These are phyloP conservation scores for Mycena maculata DNA, from an alignment of 768 basidiomycete species.

Conservation along the genomic window DNA sequence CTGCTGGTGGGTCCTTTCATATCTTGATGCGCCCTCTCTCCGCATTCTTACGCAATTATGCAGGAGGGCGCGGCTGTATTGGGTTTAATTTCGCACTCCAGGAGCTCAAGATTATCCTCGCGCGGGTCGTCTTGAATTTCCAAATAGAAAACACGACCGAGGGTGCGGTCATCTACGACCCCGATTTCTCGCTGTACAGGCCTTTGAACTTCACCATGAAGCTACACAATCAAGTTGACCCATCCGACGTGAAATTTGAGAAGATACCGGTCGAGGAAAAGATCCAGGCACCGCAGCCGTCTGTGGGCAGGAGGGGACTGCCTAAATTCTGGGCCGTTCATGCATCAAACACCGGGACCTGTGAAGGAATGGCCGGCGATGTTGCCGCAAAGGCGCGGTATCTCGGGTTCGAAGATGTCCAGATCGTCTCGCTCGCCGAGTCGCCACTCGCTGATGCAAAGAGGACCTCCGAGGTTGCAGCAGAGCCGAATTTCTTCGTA, in stretches of 20 bases:
- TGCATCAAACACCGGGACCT: slow-evolving; percentile 28
- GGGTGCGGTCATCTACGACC: slow-evolving; percentile 32
- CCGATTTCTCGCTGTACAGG: slow-evolving; percentile 27
- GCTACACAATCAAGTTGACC: slow-evolving; percentile 27
- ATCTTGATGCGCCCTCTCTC: not conserved
- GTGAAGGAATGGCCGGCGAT: slow-evolving; percentile 30
- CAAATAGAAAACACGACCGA: slow-evolving; percentile 29
- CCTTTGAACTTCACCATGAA: slow-evolving; percentile 30
- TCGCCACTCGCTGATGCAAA: slow-evolving; percentile 21
- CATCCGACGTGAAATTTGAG: not conserved
- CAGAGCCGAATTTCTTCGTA: slow-evolving; percentile 29
- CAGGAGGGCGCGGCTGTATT: slow-evolving; percentile 30
- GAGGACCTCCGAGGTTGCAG: slow-evolving; percentile 1
- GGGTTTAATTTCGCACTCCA: slow-evolving; percentile 32
- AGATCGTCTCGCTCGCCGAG: slow-evolving; percentile 23
- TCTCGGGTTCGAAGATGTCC: slow-evolving; percentile 28
- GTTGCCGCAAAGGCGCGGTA: slow-evolving; percentile 20
- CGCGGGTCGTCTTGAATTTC: slow-evolving; percentile 1
- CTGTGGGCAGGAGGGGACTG: slow-evolving; percentile 10
- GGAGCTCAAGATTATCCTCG: slow-evolving; percentile 13
- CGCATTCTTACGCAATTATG: not conserved
- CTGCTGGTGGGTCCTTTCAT: not conserved
- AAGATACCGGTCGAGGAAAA: not conserved
- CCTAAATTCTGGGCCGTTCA: slow-evolving; percentile 30
- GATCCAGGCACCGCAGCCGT: slow-evolving; percentile 17